A percentile compares a stretch with the other conserved stretches of the same genome.
phyloP scores from a whole-genome alignment of 768 basidiomycete species.

The Mycena pura region DNA sequence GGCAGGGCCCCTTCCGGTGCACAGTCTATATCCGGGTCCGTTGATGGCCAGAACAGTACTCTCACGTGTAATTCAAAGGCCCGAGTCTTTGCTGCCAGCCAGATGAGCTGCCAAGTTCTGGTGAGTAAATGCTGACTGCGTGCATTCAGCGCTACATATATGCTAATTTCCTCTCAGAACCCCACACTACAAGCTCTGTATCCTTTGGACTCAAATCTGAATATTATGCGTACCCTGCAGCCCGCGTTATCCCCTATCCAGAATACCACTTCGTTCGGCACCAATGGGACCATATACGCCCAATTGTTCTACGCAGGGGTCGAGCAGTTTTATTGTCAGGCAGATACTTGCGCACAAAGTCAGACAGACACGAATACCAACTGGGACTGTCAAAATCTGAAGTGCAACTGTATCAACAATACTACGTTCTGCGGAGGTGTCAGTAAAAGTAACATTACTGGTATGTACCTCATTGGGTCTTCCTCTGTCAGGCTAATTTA shows the following conservation, averaged over 20 bases:
- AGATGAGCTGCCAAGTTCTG: conserved; percentile 85
- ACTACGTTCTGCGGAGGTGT: conserved; percentile 72
- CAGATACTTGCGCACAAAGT: conserved; percentile 72
- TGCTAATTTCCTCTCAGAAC: conserved; percentile 55
- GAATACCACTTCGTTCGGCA: conserved; percentile 64
- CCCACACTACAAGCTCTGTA: conserved; percentile 82
- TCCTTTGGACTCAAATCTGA: conserved; percentile 73
- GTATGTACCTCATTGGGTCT: neutral
- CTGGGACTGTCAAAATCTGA: conserved; percentile 77
- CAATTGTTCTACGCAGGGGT: conserved; percentile 82
- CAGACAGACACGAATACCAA: conserved; percentile 50
- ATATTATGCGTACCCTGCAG: conserved; percentile 79
- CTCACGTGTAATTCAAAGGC: conserved; percentile 76
- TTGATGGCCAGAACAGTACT: conserved; percentile 60
- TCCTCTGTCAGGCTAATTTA: conserved; percentile 40
- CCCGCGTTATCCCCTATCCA: conserved; percentile 72
- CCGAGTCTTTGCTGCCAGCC: conserved; percentile 76
- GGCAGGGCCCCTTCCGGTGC: conserved; percentile 41
- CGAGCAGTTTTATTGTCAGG: conserved; percentile 88
- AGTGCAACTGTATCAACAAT: conserved; percentile 73
- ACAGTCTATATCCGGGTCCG: conserved; percentile 32
- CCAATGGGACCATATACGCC: conserved; percentile 59
- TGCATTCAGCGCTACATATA: neutral
- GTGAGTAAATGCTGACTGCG: conserved; percentile 52
- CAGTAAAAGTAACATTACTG: conserved; percentile 7